Evolutionary conservation across 345 rosid species (phyloP).

Genomic region (Salix suchowensis): DNA sequence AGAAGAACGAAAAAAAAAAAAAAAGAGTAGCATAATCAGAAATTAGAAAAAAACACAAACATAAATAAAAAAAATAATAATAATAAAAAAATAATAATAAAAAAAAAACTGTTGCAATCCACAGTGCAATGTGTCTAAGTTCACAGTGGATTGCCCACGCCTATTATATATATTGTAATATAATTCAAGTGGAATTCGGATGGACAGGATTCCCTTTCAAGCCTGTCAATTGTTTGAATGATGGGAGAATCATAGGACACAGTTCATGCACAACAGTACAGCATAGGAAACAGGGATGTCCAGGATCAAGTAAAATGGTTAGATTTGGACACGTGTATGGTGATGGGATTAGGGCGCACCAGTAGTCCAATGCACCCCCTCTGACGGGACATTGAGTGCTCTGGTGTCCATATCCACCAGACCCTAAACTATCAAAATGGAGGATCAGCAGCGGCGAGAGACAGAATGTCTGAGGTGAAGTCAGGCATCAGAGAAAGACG

Average conservation of each 20-base stretch:
- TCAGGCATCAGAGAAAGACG: slow-evolving; percentile 12
- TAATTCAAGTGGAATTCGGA: background rate
- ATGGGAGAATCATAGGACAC: background rate
- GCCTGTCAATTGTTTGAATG: background rate
- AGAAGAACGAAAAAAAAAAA: too few relatives aligned
- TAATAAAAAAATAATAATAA: too few relatives aligned
- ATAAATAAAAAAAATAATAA: too few relatives aligned
- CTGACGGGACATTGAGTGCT: background rate
- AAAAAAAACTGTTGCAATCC: too few relatives aligned
- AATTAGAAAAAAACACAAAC: too few relatives aligned
- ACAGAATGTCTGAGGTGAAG: slow-evolving; percentile 36
- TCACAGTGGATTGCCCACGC: too few relatives aligned
- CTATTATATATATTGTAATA: too few relatives aligned
- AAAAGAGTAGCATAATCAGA: too few relatives aligned
- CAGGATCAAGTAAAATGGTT: background rate
- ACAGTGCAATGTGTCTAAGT: too few relatives aligned
- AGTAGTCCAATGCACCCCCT: background rate
- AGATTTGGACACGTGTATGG: slow-evolving; percentile 1
- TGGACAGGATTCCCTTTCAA: background rate
- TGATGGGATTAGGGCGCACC: slow-evolving; percentile 14
- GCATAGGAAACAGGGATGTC: slow-evolving; percentile 6
- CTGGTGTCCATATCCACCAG: background rate
- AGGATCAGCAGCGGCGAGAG: slow-evolving; percentile 20
- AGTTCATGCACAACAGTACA: background rate
- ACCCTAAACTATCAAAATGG: background rate